Evolutionary conservation across 805 yeast genomes (phyloP).

Genomic region (Lipomyces japonicus): DNA sequence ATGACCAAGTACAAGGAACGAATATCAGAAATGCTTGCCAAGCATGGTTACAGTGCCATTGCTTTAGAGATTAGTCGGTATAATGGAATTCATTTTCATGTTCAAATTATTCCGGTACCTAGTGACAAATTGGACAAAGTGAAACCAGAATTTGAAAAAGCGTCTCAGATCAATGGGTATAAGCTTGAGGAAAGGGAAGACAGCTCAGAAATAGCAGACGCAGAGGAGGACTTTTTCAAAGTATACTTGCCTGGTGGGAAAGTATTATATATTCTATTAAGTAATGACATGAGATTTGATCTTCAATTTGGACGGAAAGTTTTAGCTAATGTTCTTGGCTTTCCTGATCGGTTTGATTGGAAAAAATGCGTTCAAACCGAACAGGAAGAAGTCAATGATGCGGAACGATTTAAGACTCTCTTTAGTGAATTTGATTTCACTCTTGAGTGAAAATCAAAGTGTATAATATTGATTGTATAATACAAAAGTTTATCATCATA

Average conservation of each 20-base stretch:
- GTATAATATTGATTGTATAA: neutral
- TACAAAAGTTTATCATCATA: too few species aligned
- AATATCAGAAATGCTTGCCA: conserved; percentile 43
- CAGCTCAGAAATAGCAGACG: conserved; percentile 32
- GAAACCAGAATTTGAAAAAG: conserved; percentile 35
- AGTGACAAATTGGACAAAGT: conserved; percentile 45
- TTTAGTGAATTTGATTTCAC: conserved; percentile 56
- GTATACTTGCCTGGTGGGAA: conserved; percentile 27
- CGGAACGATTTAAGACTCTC: conserved; percentile 55
- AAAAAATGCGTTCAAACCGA: conserved; percentile 65
- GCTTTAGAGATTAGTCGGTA: conserved; percentile 66
- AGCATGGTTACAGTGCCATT: conserved; percentile 48
- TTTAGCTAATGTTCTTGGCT: conserved; percentile 57
- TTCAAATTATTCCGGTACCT: conserved; percentile 72
- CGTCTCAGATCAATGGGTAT: conserved; percentile 30
- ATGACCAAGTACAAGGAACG: conserved; percentile 17
- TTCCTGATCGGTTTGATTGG: conserved; percentile 68
- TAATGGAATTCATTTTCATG: conserved; percentile 68
- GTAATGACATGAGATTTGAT: conserved; percentile 46
- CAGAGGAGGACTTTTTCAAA: conserved; percentile 35
- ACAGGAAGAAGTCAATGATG: conserved; percentile 60
- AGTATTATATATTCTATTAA: conserved; percentile 17
- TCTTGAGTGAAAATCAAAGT: neutral
- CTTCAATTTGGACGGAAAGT: conserved; percentile 82
- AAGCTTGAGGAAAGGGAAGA: conserved; percentile 27